Conservation (phyloP, 2,329 filamentous ascomycete species). For the Penicillium concentricum region DNA sequence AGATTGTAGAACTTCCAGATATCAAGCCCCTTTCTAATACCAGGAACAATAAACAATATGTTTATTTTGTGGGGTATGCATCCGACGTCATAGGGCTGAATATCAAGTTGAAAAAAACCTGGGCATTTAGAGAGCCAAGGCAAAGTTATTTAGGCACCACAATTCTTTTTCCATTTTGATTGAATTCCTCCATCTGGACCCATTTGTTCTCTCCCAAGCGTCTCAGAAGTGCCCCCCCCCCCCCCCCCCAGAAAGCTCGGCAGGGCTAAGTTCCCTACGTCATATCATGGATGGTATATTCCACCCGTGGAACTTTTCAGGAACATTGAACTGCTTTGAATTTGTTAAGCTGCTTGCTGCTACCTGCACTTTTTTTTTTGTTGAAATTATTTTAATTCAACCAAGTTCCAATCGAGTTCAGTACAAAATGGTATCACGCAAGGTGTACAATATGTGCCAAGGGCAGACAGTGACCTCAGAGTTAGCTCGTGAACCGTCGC, state of each 20-base stretch:
- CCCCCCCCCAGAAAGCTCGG: no score
- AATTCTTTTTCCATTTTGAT: not conserved
- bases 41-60: not conserved
- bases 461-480: constrained; percentile 57
- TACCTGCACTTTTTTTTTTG: not conserved
- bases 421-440: constrained; percentile 43
- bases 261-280: constrained; percentile 1
- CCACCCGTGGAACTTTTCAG: not conserved
- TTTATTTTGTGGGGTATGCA: not conserved
- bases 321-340: not conserved
- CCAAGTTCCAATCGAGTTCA: constrained; percentile 15
- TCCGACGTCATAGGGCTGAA: constrained; percentile 9
- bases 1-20: not conserved
- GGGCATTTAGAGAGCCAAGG: not conserved
- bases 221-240: not conserved
- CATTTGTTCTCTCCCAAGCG: not conserved
- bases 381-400: constrained; percentile 3
- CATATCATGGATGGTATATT: constrained; percentile 4
- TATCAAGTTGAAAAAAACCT: not conserved
- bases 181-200: not conserved
- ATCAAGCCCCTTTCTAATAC: not conserved
- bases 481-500: constrained; percentile 53
- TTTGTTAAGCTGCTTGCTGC: not conserved
- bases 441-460: constrained; percentile 55
- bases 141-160: not conserved